A percentile compares a stretch with the other conserved stretches of the same genome.
These are phyloP conservation scores for Rhodomyrtus tomentosa DNA, from an alignment of 345 rosid genomes.

Conservation along the genomic window DNA sequence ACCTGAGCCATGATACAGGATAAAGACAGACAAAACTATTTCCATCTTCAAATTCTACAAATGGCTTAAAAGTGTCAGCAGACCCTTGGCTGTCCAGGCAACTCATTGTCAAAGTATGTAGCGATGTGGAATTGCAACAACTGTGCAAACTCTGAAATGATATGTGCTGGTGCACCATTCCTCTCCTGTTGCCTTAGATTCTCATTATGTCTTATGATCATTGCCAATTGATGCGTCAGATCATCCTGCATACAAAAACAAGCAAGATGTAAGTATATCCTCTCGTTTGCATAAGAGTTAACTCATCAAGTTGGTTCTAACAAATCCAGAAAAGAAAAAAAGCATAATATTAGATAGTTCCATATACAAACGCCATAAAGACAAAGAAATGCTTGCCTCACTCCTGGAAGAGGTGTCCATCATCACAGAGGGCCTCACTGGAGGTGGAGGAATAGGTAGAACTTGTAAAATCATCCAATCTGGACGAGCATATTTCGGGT, in stretches of 20 bases:
- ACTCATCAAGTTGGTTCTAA: background rate
- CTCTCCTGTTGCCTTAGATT: conserved; percentile 82
- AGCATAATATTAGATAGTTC: background rate
- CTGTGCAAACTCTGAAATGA: conserved; percentile 90
- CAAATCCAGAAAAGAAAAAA: background rate
- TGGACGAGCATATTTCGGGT: conserved; percentile 97
- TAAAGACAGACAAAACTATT: background rate
- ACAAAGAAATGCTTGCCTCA: conserved; percentile 36
- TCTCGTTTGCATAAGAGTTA: background rate
- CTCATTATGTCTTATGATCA: conserved; percentile 90
- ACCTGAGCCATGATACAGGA: background rate
- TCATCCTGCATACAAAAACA: conserved; percentile 47
- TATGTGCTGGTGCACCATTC: conserved; percentile 95
- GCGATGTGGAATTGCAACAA: conserved; percentile 93
- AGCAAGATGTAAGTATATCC: background rate
- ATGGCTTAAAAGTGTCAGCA: background rate
- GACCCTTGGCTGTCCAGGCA: conserved; percentile 99
- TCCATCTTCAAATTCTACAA: background rate
- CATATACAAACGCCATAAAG: background rate
- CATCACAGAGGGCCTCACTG: conserved; percentile 98
- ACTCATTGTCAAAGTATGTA: conserved; percentile 90
- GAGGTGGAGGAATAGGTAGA: conserved; percentile 98
- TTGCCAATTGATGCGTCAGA: conserved; percentile 89
- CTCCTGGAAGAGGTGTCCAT: conserved; percentile 89
- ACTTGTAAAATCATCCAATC: conserved; percentile 99